Evolutionary conservation across 768 basidiomycete genomes (phyloP).

Genomic region (Lactifluus piperatus): DNA sequence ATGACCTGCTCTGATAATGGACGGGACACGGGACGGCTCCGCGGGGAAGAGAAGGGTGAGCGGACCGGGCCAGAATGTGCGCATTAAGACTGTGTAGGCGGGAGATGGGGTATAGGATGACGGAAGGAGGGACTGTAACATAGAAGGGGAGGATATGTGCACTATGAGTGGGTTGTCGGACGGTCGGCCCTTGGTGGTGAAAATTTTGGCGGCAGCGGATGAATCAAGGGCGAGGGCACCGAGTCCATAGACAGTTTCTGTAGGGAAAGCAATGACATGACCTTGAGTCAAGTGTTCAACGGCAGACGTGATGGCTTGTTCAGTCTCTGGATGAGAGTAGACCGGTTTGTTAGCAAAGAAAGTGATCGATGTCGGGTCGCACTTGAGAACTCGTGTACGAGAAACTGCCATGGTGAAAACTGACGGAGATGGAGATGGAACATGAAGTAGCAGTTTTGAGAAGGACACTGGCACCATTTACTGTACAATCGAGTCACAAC

Average conservation of each 20-base stretch:
- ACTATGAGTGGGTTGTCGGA: conserved; percentile 97
- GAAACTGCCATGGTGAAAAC: conserved; percentile 18
- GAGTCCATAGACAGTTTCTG: conserved; percentile 98
- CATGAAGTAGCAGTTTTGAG: neutral
- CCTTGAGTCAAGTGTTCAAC: conserved; percentile 42
- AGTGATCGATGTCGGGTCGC: conserved; percentile 53
- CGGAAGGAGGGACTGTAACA: conserved; percentile 75
- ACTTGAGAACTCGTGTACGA: conserved; percentile 41
- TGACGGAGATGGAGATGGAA: neutral
- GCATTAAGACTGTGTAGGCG: conserved; percentile 67
- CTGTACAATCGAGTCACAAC: neutral
- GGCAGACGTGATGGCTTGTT: conserved; percentile 46
- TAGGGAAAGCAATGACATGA: conserved; percentile 80
- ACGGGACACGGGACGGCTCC: conserved; percentile 49
- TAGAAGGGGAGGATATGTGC: conserved; percentile 77
- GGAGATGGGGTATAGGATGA: conserved; percentile 47
- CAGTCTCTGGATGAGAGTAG: conserved; percentile 44
- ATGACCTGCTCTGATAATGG: conserved; percentile 72
- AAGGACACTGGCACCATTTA: neutral
- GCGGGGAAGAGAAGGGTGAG: conserved; percentile 87
- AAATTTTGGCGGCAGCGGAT: conserved; percentile 64
- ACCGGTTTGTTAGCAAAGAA: conserved; percentile 44
- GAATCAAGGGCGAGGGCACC: conserved; percentile 72
- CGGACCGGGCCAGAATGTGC: conserved; percentile 91
- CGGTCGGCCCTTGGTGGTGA: conserved; percentile 84